These are phyloP conservation scores for Fraxinus dipetala DNA, from an alignment of 305 asterid species.

Conservation along the genomic window DNA sequence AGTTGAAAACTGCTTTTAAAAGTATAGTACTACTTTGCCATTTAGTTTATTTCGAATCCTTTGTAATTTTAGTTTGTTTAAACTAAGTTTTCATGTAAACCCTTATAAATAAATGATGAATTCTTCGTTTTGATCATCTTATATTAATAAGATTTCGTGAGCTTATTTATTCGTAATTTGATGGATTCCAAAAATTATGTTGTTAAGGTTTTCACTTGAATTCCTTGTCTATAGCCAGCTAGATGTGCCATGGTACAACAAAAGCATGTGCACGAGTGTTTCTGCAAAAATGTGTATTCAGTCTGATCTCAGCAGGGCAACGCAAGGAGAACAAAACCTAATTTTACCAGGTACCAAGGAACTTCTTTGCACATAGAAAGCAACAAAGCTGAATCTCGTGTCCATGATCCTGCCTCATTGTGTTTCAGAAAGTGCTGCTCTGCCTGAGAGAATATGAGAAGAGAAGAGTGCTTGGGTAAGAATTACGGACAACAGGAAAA, in stretches of 20 bases:
- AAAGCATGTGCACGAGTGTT: neutral
- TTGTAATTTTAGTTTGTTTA: no score
- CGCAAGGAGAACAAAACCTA: conserved; percentile 11
- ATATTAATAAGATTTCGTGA: no score
- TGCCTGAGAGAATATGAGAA: conserved; percentile 52
- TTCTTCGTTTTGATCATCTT: no score
- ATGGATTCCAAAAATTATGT: no score
- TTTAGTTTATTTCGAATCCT: no score
- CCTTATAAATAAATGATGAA: no score
- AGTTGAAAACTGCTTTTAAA: no score
- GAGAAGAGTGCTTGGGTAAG: conserved; percentile 3
- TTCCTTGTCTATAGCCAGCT: neutral
- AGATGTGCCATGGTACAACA: neutral
- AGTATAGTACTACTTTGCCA: no score
- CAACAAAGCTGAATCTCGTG: conserved; percentile 96
- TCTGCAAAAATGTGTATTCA: neutral
- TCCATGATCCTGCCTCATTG: conserved; percentile 99
- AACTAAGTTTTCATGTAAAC: no score
- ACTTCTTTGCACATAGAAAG: conserved; percentile 98
- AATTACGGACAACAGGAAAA: neutral
- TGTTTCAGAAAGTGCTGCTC: conserved; percentile 96
- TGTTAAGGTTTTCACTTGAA: no score
- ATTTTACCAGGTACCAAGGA: conserved; percentile 95
- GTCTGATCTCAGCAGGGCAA: neutral
- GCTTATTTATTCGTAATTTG: no score